Percentiles rank a stretch among this genome's conserved stretches.
phyloP scores from a whole-genome alignment of 495 filamentous ascomycete genomes.

The Pseudomonodictys pantanalensis region DNA sequence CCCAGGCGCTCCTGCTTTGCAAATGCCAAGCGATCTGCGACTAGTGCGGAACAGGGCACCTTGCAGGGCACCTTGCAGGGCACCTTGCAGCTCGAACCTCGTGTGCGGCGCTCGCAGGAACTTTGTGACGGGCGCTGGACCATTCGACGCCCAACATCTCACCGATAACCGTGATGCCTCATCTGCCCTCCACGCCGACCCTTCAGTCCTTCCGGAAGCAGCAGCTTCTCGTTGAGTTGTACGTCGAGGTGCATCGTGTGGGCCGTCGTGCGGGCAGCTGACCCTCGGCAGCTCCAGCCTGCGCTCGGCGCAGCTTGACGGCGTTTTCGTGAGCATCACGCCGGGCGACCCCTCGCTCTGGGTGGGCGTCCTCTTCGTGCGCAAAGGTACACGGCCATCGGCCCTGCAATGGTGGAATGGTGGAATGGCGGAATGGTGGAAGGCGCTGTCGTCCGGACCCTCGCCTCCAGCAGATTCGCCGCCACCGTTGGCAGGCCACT shows the following conservation, averaged over 20 bases:
- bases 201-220: slow-evolving; percentile 33
- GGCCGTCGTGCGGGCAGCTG: background rate
- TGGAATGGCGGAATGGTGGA: too few species aligned
- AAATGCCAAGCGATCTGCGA: too few species aligned
- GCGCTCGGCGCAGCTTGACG: slow-evolving; percentile 74
- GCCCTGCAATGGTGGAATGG: background rate
- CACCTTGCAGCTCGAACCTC: too few species aligned
- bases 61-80: too few species aligned
- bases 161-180: slow-evolving; percentile 22
- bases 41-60: too few species aligned
- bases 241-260: slow-evolving; percentile 7
- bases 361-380: slow-evolving; percentile 87
- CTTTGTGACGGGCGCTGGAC: slow-evolving; percentile 1
- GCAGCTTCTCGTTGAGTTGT: slow-evolving; percentile 37
- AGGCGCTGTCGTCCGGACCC: too few species aligned
- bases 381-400: slow-evolving; percentile 60
- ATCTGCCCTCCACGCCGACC: slow-evolving; percentile 5
- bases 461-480: too few species aligned
- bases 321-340: slow-evolving; percentile 81
- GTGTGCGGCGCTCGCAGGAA: too few species aligned
- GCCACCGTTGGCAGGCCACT: too few species aligned
- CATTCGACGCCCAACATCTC: background rate
- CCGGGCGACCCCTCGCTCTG: slow-evolving; percentile 76
- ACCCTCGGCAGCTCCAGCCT: slow-evolving; percentile 64
- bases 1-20: too few species aligned